These are phyloP conservation scores for Lentinula lateritia DNA, from an alignment of 768 basidiomycete species.

Conservation along the genomic window DNA sequence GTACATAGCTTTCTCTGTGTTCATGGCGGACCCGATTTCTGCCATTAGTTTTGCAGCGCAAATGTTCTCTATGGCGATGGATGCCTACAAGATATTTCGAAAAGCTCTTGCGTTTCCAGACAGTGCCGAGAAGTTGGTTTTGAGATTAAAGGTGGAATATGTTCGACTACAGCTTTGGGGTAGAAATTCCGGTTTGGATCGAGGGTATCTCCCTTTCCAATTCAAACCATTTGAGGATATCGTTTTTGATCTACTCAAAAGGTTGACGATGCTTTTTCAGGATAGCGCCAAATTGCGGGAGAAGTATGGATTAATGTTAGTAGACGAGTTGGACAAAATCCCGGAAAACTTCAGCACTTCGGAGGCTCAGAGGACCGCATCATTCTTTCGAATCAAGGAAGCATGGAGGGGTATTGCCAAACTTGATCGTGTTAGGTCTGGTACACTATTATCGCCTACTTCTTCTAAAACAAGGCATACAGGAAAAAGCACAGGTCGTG, in stretches of 20 bases:
- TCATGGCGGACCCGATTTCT: conserved; percentile 1
- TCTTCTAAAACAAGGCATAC: not conserved
- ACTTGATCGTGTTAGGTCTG: not conserved
- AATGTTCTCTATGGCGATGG: not conserved
- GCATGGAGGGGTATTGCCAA: not conserved
- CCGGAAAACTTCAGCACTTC: not conserved
- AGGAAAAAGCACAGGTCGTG: not conserved
- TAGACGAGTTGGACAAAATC: not conserved
- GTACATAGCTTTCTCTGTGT: no score
- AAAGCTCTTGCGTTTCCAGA: conserved; percentile 6
- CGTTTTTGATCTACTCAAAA: conserved; percentile 3
- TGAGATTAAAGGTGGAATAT: conserved; percentile 8
- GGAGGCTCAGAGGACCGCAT: not conserved
- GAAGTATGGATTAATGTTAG: not conserved
- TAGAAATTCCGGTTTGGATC: conserved; percentile 7
- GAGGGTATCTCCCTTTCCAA: not conserved
- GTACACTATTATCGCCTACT: not conserved
- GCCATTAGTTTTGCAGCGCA: not conserved
- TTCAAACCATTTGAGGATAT: conserved; percentile 5
- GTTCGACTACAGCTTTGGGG: conserved; percentile 9
- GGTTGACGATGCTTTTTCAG: not conserved
- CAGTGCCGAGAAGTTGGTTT: conserved; percentile 5
- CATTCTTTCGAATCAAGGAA: not conserved
- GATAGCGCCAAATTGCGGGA: not conserved
- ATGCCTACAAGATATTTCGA: not conserved